phyloP scores from a whole-genome alignment of 352 stramenopile genomes.

The Phytopythium sindhum region DNA sequence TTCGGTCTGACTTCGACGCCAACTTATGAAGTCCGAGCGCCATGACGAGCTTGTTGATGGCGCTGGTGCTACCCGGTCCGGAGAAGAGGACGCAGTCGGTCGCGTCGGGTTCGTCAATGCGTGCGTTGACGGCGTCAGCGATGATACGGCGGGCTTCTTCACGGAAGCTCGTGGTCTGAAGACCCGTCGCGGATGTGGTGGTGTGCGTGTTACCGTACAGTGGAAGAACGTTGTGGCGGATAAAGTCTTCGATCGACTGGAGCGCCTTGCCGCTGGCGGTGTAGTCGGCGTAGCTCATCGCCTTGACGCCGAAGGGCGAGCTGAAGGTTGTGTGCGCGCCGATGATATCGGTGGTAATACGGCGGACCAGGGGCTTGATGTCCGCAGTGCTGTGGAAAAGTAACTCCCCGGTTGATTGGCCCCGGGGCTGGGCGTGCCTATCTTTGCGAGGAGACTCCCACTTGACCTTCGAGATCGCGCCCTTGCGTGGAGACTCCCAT shows the following conservation, averaged over 20 bases:
- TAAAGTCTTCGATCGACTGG: constrained; percentile 88
- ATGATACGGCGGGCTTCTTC: constrained; percentile 93
- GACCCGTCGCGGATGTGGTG: constrained; percentile 62
- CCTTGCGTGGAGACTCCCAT: not conserved
- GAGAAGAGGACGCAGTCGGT: constrained; percentile 96
- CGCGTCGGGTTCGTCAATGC: constrained; percentile 68
- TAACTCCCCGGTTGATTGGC: not conserved
- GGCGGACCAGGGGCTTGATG: constrained; percentile 44
- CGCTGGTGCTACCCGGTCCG: constrained; percentile 82
- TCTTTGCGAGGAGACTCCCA: not conserved
- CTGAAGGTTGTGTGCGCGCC: constrained; percentile 47
- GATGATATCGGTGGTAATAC: constrained; percentile 36
- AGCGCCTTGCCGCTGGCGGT: constrained; percentile 91
- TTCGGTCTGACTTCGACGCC: not conserved
- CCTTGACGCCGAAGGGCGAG: constrained; percentile 63
- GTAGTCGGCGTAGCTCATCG: constrained; percentile 93
- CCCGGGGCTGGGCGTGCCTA: not conserved
- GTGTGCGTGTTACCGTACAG: constrained; percentile 98
- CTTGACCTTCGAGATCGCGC: no score
- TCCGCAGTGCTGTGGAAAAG: constrained; percentile 96
- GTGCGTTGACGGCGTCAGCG: constrained; percentile 78
- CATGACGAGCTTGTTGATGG: constrained; percentile 81
- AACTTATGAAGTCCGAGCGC: constrained; percentile 49
- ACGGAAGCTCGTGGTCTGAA: constrained; percentile 92
- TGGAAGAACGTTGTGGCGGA: constrained; percentile 86